These are phyloP conservation scores for Xylariaceae sp. DNA, from an alignment of 2,329 filamentous ascomycete species.

Conservation along the genomic window DNA sequence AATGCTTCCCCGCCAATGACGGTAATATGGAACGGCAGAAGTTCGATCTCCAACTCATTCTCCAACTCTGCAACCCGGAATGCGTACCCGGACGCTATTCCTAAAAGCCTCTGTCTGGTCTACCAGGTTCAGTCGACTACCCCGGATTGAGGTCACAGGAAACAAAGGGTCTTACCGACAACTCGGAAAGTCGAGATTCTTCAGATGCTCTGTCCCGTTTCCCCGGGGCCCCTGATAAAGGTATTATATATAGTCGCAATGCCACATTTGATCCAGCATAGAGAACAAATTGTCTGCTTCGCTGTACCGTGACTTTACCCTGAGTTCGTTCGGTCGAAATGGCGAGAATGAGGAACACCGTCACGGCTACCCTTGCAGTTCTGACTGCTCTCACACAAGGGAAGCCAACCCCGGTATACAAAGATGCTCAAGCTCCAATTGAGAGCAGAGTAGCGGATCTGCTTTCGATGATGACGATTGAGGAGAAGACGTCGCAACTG, in stretches of 20 bases:
- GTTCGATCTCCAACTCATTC: constrained; percentile 15
- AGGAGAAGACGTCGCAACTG: constrained; percentile 67
- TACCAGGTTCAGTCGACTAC: background rate
- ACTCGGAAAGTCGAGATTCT: background rate
- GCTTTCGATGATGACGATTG: constrained; percentile 65
- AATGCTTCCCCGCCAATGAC: constrained; percentile 32
- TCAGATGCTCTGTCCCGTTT: background rate
- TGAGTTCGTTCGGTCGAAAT: background rate
- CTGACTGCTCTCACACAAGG: constrained; percentile 18
- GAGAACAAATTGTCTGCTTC: background rate
- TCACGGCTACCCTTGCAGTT: constrained; percentile 15
- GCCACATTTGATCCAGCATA: constrained; percentile 1
- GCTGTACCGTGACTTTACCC: constrained; percentile 2
- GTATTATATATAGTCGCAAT: constrained; percentile 11
- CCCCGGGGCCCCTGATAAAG: background rate
- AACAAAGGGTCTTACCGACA: constrained; percentile 4
- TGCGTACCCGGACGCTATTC: background rate
- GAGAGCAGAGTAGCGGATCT: constrained; percentile 63
- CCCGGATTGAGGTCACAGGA: constrained; percentile 8
- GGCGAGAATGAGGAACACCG: constrained; percentile 22
- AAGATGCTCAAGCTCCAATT: constrained; percentile 55
- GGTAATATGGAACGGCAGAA: constrained; percentile 12
- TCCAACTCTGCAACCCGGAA: constrained; percentile 14
- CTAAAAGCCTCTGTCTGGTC: constrained; percentile 1
- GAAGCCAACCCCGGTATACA: constrained; percentile 47